Evolutionary conservation across 352 stramenopile genomes (phyloP).

Genomic region (Phytophthora ramorum): DNA sequence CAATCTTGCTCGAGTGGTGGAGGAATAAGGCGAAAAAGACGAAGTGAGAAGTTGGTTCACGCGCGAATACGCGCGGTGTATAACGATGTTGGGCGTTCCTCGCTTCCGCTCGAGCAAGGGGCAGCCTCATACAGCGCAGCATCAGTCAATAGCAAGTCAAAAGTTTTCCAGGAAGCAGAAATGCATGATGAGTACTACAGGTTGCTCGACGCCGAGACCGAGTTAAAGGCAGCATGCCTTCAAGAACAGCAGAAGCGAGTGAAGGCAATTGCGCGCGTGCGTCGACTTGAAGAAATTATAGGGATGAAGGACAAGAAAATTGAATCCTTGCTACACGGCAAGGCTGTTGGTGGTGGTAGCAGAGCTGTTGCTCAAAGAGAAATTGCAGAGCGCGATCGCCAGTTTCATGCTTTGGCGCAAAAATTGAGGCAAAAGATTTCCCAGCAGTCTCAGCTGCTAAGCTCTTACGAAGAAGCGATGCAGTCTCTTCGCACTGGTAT

Average conservation of each 20-base stretch:
- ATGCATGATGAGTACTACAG: conserved; percentile 71
- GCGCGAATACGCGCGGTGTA: conserved; percentile 61
- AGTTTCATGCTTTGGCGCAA: conserved; percentile 53
- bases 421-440: conserved; percentile 62
- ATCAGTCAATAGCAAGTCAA: conserved; percentile 43
- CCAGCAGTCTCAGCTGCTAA: conserved; percentile 60
- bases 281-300: conserved; percentile 69
- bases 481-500: conserved; percentile 54
- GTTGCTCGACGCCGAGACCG: conserved; percentile 57
- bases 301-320: conserved; percentile 78
- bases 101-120: conserved; percentile 25
- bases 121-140: conserved; percentile 31
- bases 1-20: conserved; percentile 16
- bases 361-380: conserved; percentile 40
- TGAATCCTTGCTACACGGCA: conserved; percentile 56
- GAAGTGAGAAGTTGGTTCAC: conserved; percentile 42
- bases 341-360: conserved; percentile 27
- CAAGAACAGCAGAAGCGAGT: conserved; percentile 58
- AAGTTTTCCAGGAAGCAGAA: conserved; percentile 61
- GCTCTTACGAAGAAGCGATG: conserved; percentile 67
- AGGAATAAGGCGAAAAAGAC: conserved; percentile 46
- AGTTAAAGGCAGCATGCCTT: conserved; percentile 55
- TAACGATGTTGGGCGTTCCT: conserved; percentile 41
- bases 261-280: conserved; percentile 55
- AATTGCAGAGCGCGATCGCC: conserved; percentile 53